A percentile compares a stretch with the other conserved stretches of the same genome.
Evolutionary conservation across 805 yeast genomes (phyloP).

Genomic region (Metschnikowia colocasiae): DNA sequence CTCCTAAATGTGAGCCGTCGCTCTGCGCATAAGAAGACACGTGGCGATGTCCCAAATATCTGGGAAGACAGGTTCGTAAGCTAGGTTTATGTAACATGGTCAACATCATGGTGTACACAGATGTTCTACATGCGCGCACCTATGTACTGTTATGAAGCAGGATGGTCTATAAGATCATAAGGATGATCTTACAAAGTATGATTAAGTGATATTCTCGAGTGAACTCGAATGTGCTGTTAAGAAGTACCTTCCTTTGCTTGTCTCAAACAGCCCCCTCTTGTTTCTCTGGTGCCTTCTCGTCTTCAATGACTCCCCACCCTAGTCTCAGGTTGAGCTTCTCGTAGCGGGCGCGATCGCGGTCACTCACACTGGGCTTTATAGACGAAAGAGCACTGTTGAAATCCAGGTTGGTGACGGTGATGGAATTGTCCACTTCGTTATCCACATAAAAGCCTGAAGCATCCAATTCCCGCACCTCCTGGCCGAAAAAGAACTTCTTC

Average conservation of each 20-base stretch:
- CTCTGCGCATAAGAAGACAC: not conserved
- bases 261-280: not conserved
- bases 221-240: too few species aligned
- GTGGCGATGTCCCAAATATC: not conserved
- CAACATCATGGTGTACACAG: not conserved
- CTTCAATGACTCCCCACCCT: constrained; percentile 59
- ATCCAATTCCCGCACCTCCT: constrained; percentile 37
- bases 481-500: constrained; percentile 56
- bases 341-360: constrained; percentile 73
- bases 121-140: not conserved
- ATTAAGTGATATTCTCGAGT: too few species aligned
- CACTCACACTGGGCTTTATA: constrained; percentile 89
- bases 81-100: not conserved
- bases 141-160: too few species aligned
- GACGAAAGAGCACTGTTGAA: constrained; percentile 66
- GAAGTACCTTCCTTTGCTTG: too few species aligned
- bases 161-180: not conserved
- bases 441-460: constrained; percentile 36
- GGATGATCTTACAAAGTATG: too few species aligned
- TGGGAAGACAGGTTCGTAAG: not conserved
- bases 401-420: constrained; percentile 61
- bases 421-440: constrained; percentile 28
- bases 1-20: constrained; percentile 24
- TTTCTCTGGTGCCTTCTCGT: constrained; percentile 23
- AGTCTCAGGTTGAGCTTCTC: constrained; percentile 67